Evolutionary conservation across 2,329 filamentous ascomycete genomes (phyloP).

Genomic region (Aurifilum marmelostoma): DNA sequence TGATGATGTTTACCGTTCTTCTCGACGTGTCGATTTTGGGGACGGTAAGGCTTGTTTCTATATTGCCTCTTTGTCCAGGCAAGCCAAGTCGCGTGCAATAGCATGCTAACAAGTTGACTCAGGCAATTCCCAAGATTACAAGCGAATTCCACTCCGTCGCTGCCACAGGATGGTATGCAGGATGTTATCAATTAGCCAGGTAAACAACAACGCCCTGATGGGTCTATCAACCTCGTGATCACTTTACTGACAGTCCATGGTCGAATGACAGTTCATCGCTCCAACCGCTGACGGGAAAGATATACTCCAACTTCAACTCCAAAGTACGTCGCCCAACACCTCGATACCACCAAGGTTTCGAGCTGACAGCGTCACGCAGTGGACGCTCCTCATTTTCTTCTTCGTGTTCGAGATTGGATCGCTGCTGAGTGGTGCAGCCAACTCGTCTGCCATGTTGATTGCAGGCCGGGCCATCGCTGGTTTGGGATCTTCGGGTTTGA

Average conservation of each 20-base stretch:
- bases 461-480: constrained; percentile 14
- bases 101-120: neutral
- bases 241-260: neutral
- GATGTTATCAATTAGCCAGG: neutral
- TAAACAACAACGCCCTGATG: neutral
- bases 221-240: neutral
- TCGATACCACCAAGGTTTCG: neutral
- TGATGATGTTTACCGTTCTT: neutral
- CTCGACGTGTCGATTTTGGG: neutral
- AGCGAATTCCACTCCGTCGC: neutral
- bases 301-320: neutral
- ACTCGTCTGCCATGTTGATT: constrained; percentile 13
- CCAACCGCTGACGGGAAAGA: neutral
- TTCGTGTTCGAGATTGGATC: constrained; percentile 16
- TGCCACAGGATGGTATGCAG: neutral
- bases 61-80: too few species aligned
- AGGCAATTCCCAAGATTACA: neutral
- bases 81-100: neutral
- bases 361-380: neutral
- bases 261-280: neutral
- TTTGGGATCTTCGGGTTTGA: constrained; percentile 16
- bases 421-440: constrained; percentile 11
- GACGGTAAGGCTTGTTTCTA: neutral
- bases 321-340: neutral
- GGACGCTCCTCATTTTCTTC: constrained; percentile 4